Percentiles rank a stretch among this genome's conserved stretches.
phyloP scores from a whole-genome alignment of 352 stramenopile species.

The Plasmopara muralis region DNA sequence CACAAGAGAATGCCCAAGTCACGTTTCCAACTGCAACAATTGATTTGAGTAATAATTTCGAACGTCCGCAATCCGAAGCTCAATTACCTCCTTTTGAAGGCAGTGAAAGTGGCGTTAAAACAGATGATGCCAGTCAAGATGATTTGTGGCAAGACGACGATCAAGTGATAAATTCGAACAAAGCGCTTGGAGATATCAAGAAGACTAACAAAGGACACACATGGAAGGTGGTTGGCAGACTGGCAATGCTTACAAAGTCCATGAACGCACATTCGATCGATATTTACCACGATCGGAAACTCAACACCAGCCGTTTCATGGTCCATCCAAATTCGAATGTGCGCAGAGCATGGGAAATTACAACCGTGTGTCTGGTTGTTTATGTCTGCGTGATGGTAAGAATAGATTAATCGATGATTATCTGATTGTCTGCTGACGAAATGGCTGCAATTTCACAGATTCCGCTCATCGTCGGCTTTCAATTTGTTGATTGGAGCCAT shows the following conservation, averaged over 20 bases:
- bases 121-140: not conserved
- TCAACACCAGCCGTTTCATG: conserved; percentile 55
- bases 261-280: conserved; percentile 50
- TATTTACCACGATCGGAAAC: conserved; percentile 72
- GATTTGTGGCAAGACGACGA: conserved; percentile 4
- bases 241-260: conserved; percentile 24
- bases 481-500: conserved; percentile 55
- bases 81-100: not conserved
- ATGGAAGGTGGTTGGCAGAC: conserved; percentile 27
- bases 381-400: conserved; percentile 66
- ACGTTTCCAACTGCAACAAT: not conserved
- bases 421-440: not conserved
- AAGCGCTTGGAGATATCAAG: conserved; percentile 4
- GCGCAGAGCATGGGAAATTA: conserved; percentile 60
- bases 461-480: conserved; percentile 61
- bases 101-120: not conserved
- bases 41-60: conserved; percentile 2
- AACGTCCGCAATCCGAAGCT: conserved; percentile 6
- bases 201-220: conserved; percentile 3
- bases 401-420: not conserved
- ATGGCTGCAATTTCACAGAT: conserved; percentile 9
- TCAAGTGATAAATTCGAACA: conserved; percentile 7
- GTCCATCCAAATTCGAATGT: conserved; percentile 77
- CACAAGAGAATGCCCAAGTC: conserved; percentile 1
- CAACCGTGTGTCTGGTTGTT: conserved; percentile 64